Evolutionary conservation across 2,329 filamentous ascomycete genomes (phyloP).

Genomic region (Leptographium flavum): DNA sequence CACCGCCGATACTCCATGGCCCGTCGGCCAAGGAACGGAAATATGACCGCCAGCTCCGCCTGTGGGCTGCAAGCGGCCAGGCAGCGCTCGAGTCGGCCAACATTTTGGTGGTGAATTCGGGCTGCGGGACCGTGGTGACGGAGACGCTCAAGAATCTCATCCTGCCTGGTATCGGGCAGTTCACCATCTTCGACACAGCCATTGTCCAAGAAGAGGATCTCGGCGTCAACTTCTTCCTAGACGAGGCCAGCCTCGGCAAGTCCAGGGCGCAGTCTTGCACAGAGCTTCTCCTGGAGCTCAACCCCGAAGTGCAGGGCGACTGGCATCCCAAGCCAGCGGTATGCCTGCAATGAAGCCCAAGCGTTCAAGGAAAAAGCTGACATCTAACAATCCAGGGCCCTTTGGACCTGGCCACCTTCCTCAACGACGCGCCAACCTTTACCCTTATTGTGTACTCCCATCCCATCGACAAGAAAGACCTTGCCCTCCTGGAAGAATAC

Average conservation of each 20-base stretch:
- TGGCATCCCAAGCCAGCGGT: slow-evolving; percentile 43
- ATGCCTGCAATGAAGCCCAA: too few relatives aligned
- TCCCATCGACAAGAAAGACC: slow-evolving; percentile 29
- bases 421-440: slow-evolving; percentile 27
- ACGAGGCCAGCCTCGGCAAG: slow-evolving; percentile 61
- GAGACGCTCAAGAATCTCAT: slow-evolving; percentile 97
- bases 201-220: slow-evolving; percentile 69
- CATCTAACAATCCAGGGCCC: not conserved
- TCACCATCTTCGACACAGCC: slow-evolving; percentile 76
- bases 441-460: slow-evolving; percentile 42
- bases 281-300: slow-evolving; percentile 69
- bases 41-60: slow-evolving; percentile 86
- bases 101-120: slow-evolving; percentile 80
- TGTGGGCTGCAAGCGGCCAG: slow-evolving; percentile 92
- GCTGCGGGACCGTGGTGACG: slow-evolving; percentile 72
- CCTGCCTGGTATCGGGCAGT: slow-evolving; percentile 78
- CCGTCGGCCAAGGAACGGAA: slow-evolving; percentile 54
- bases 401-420: slow-evolving; percentile 16
- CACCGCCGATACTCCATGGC: slow-evolving; percentile 32
- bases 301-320: slow-evolving; percentile 76
- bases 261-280: slow-evolving; percentile 66
- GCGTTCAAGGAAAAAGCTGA: too few relatives aligned
- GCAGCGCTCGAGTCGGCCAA: slow-evolving; percentile 80
- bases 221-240: slow-evolving; percentile 93
- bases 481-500: slow-evolving; percentile 32